Base-by-base conservation (phyloP, 352 stramenopile species). In the Phytophthora citricola region DNA sequence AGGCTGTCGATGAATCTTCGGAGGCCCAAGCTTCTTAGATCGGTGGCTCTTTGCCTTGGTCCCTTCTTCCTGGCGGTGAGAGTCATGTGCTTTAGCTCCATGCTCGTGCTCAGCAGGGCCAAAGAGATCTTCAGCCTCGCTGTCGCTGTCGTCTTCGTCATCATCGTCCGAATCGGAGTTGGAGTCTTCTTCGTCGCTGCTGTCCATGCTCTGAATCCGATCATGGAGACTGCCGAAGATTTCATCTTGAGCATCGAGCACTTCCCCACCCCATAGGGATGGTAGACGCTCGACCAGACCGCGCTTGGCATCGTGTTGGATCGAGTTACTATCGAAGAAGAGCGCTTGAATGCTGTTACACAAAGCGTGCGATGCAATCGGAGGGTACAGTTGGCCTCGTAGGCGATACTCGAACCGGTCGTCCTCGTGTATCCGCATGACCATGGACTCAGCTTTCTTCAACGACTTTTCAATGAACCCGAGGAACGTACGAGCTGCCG, bases 241-340 rank as follows among this genome's bases (percentile, higher is more conserved):
- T 49, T 87, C 79, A 20, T 92, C 83, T 61, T 87, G 78, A n/a
- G 58, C 78, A 45, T 91, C 79, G 0, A 90, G 62, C 15, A 81
- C 76, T 43, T 89, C 82, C 11, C 74, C 71, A 6, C 82, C 86
- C 86, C 86, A 94, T 4, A 94, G 62, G 20, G 79, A 82, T n/a
- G 86, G 84, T 27, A 94, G 65, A 3, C 86, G 79, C 51, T 92
- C 84, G 20, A 94, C 76, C 8, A 94, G 62, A 1, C 84, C 77
- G 2, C 83, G 81, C 64, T 94, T 94, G 0, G 86, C 86, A 48
- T 92, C 81, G 40, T 90, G 78, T 31, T 94, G 86, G 53, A 94
- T 93, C 8, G 86, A 90, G 52, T 91, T 93, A 34, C 68, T 81
- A 53, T 94, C 86, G 44, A 94, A 92, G 51, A 94, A 93, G 17